Percentiles rank a stretch among this genome's conserved stretches.
These are phyloP conservation scores for Cryoendolithus antarcticus DNA, from an alignment of 2,329 filamentous ascomycete genomes.

Conservation along the genomic window DNA sequence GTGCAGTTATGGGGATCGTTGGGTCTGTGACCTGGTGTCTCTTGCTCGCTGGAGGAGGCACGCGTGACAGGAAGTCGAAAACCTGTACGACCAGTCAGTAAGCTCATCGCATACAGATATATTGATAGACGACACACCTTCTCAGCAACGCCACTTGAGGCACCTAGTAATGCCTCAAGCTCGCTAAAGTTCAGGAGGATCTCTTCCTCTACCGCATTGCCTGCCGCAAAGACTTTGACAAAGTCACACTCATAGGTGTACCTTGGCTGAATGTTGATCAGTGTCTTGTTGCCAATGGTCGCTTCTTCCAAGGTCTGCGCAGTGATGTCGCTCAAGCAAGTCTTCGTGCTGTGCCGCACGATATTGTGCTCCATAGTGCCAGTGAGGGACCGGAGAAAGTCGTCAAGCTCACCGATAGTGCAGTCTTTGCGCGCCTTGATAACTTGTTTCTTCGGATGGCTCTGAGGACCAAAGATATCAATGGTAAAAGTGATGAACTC, in stretches of 20 bases:
- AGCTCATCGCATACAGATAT: background rate
- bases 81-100: conserved; percentile 33
- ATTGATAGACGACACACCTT: conserved; percentile 6
- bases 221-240: conserved; percentile 12
- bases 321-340: conserved; percentile 3
- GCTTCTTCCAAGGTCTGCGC: conserved; percentile 8
- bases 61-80: conserved; percentile 55
- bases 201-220: conserved; percentile 56
- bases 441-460: conserved; percentile 5
- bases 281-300: conserved; percentile 11
- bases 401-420: conserved; percentile 11
- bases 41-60: conserved; percentile 11
- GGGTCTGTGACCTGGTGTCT: conserved; percentile 44
- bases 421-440: conserved; percentile 8
- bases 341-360: conserved; percentile 2
- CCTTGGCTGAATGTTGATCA: conserved; percentile 16
- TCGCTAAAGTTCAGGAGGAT: conserved; percentile 73
- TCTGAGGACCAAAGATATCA: conserved; percentile 12
- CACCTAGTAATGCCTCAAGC: conserved; percentile 65
- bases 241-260: conserved; percentile 15
- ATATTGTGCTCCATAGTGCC: conserved; percentile 8
- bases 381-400: conserved; percentile 11
- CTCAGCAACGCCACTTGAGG: conserved; percentile 44
- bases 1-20: conserved; percentile 40
- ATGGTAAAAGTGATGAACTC: conserved; percentile 9